A percentile compares a stretch with the other conserved stretches of the same genome.
Evolutionary conservation across 768 basidiomycete species (phyloP).

Genomic region (Xerocomus brunneocitrinus): DNA sequence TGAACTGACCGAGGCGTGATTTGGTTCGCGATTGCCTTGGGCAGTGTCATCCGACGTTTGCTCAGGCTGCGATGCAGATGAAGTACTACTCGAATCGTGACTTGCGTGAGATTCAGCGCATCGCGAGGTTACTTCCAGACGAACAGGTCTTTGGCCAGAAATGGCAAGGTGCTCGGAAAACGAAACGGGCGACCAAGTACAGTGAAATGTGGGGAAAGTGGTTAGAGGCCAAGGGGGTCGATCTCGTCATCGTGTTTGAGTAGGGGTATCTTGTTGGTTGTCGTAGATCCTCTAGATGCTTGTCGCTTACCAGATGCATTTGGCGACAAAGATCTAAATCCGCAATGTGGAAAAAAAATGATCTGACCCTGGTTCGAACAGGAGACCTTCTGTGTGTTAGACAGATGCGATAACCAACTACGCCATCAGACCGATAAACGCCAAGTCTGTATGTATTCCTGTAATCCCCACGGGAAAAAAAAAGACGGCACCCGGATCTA

Average conservation of each 20-base stretch:
- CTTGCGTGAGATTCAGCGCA: slow-evolving; percentile 38
- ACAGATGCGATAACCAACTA: slow-evolving; percentile 84
- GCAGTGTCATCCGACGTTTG: slow-evolving; percentile 35
- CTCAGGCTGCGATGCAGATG: slow-evolving; percentile 31
- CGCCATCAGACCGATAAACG: slow-evolving; percentile 45
- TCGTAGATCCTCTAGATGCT: neutral
- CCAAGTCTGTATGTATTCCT: too few species aligned
- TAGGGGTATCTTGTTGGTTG: slow-evolving; percentile 2
- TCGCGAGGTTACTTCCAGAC: slow-evolving; percentile 37
- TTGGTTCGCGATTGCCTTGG: neutral
- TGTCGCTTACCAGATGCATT: neutral
- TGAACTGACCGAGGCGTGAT: neutral
- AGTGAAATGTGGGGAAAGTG: slow-evolving; percentile 37
- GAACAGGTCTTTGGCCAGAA: slow-evolving; percentile 30
- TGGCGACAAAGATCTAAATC: neutral
- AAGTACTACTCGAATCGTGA: slow-evolving; percentile 37
- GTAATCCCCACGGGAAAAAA: too few species aligned
- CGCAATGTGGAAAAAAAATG: neutral
- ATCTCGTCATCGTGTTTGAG: slow-evolving; percentile 34
- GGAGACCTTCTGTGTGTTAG: slow-evolving; percentile 54
- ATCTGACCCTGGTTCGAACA: slow-evolving; percentile 22
- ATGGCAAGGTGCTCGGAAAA: neutral
- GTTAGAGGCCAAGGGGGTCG: slow-evolving; percentile 33
- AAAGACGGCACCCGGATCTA: too few species aligned
- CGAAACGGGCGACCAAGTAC: slow-evolving; percentile 28